Conservation (phyloP, 1,284 basidiomycete genomes). For the Austroboletus niveus region DNA sequence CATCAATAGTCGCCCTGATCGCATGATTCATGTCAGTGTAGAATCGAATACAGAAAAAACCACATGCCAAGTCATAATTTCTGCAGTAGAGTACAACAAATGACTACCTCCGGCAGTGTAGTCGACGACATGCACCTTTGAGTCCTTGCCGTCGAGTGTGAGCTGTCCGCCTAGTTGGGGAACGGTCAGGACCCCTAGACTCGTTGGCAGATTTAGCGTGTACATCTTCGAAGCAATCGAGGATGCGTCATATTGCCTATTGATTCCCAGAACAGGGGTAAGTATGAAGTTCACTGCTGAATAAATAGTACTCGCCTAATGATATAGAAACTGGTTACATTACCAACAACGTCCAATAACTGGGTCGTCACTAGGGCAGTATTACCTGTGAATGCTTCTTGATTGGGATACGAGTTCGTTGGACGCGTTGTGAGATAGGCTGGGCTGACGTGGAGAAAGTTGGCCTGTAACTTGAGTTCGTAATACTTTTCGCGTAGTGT, state of each 20-base stretch:
- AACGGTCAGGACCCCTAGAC: constrained; percentile 40
- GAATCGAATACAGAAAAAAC: neutral
- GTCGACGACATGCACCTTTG: constrained; percentile 50
- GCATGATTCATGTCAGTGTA: constrained; percentile 1
- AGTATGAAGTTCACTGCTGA: neutral
- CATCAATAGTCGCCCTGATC: constrained; percentile 47
- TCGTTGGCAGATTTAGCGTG: constrained; percentile 41
- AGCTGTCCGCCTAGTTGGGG: constrained; percentile 43
- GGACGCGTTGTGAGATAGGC: constrained; percentile 47
- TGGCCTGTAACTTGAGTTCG: constrained; percentile 48
- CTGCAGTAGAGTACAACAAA: constrained; percentile 48
- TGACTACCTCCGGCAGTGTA: constrained; percentile 44
- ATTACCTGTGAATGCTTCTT: constrained; percentile 46
- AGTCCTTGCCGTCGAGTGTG: constrained; percentile 45
- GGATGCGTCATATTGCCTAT: constrained; percentile 16
- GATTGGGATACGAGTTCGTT: constrained; percentile 38
- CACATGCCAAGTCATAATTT: constrained; percentile 47
- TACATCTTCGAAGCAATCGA: constrained; percentile 15
- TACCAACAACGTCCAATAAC: constrained; percentile 44
- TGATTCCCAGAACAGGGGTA: neutral
- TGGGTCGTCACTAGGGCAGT: constrained; percentile 46
- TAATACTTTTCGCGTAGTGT: constrained; percentile 50
- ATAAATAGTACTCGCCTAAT: constrained; percentile 35
- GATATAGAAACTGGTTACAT: constrained; percentile 46
- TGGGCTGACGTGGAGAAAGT: constrained; percentile 46